Evolutionary conservation across 495 filamentous ascomycete genomes (phyloP).

Genomic region (Penicillium simplicissimum): DNA sequence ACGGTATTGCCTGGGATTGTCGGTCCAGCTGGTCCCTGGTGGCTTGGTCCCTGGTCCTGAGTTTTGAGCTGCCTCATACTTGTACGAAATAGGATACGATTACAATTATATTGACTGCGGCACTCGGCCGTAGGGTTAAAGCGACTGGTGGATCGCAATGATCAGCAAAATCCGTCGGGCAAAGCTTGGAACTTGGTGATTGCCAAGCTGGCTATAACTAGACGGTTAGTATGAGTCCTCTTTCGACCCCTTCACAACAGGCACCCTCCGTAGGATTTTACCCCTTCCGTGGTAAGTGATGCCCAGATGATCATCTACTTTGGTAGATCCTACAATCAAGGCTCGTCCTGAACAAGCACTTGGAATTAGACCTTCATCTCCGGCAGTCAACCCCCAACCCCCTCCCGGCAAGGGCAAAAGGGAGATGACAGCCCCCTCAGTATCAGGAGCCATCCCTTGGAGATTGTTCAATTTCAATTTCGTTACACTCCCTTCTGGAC

Average conservation of each 20-base stretch:
- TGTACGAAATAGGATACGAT: background rate
- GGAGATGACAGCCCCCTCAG: background rate
- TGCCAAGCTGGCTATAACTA: slow-evolving; percentile 11
- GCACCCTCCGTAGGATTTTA: background rate
- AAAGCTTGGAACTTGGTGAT: slow-evolving; percentile 17
- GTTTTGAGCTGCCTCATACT: background rate
- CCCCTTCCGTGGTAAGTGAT: background rate
- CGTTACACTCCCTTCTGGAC: background rate
- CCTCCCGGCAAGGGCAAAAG: slow-evolving; percentile 5
- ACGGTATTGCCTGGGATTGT: background rate
- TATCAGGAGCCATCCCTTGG: slow-evolving; percentile 4
- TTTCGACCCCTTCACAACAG: slow-evolving; percentile 1
- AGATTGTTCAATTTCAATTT: background rate
- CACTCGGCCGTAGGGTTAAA: background rate
- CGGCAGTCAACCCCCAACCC: slow-evolving; percentile 1
- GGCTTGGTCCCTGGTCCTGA: background rate
- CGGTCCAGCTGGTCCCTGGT: background rate
- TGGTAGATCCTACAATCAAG: background rate
- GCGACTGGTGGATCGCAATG: slow-evolving; percentile 15
- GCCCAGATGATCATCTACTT: background rate
- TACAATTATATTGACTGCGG: background rate
- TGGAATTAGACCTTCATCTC: slow-evolving; percentile 11
- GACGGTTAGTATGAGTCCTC: background rate
- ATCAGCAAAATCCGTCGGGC: slow-evolving; percentile 12
- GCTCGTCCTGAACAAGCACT: background rate